Percentiles rank a stretch among this genome's conserved stretches.
Conservation (phyloP, 345 rosid genomes). For the Draba incana region DNA sequence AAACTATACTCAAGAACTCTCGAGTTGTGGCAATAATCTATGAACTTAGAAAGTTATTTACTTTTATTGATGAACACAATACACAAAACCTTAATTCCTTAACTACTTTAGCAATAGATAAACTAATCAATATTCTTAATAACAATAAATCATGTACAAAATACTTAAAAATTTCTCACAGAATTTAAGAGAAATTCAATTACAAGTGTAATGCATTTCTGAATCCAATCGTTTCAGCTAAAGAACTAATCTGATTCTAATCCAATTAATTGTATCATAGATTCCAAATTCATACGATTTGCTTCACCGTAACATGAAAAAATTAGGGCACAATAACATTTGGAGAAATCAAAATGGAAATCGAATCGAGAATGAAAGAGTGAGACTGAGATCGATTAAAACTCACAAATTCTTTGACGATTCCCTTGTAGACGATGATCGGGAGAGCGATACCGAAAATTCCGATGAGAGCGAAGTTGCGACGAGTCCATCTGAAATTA, state of each 20-base stretch:
- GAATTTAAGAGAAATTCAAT: not conserved
- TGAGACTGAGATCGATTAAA: not conserved
- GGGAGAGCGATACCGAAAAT: conserved; percentile 90
- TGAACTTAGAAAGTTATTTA: conserved; percentile 1
- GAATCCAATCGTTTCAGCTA: conserved; percentile 15
- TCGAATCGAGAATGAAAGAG: not conserved
- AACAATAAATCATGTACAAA: too few relatives aligned
- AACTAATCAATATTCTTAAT: not conserved
- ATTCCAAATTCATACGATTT: not conserved
- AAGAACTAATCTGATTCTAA: not conserved
- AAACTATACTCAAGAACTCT: too few relatives aligned
- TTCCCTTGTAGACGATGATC: conserved; percentile 79
- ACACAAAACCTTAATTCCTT: not conserved
- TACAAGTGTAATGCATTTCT: not conserved
- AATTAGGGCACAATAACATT: conserved; percentile 31
- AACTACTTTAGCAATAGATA: conserved; percentile 11
- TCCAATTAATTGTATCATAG: not conserved
- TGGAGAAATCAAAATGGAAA: conserved; percentile 12
- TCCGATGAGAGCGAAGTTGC: conserved; percentile 86
- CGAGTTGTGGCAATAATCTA: too few relatives aligned
- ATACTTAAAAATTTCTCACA: too few relatives aligned
- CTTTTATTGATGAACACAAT: not conserved
- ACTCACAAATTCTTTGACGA: conserved; percentile 80
- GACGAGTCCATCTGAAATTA: conserved; percentile 96
- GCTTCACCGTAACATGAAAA: not conserved